Percentiles rank a stretch among this genome's conserved stretches.
phyloP scores from a whole-genome alignment of 441 rosid genomes.

The Corymbia citriodora region DNA sequence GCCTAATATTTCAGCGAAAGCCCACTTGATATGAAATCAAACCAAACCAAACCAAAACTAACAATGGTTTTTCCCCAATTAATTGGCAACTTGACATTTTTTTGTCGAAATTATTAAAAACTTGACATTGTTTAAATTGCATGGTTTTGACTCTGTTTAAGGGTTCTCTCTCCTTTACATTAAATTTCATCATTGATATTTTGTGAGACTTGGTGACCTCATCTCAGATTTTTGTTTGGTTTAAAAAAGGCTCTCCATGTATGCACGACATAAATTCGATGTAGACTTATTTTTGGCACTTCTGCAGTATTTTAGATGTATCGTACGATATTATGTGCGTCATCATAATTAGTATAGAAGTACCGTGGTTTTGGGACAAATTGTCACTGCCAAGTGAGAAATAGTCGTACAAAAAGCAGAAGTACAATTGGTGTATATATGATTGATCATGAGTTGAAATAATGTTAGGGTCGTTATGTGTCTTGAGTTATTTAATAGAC shows the following conservation, averaged over 20 bases:
- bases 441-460: background rate
- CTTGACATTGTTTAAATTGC: background rate
- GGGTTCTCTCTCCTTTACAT: background rate
- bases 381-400: background rate
- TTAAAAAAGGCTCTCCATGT: background rate
- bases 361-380: background rate
- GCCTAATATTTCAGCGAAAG: background rate
- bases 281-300: background rate
- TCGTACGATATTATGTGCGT: accelerated
- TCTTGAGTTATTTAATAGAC: background rate
- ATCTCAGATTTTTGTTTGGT: background rate
- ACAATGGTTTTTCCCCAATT: background rate
- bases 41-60: background rate
- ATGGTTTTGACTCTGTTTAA: background rate
- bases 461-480: background rate
- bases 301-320: accelerated
- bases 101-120: too few relatives aligned
- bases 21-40: background rate
- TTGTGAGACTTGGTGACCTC: background rate
- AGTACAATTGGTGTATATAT: background rate
- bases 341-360: background rate
- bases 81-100: background rate
- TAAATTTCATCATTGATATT: background rate
- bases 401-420: background rate
- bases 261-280: background rate